A percentile compares a stretch with the other conserved stretches of the same genome.
Evolutionary conservation across 768 basidiomycete species (phyloP).

Genomic region (Phylloporus scabripes): DNA sequence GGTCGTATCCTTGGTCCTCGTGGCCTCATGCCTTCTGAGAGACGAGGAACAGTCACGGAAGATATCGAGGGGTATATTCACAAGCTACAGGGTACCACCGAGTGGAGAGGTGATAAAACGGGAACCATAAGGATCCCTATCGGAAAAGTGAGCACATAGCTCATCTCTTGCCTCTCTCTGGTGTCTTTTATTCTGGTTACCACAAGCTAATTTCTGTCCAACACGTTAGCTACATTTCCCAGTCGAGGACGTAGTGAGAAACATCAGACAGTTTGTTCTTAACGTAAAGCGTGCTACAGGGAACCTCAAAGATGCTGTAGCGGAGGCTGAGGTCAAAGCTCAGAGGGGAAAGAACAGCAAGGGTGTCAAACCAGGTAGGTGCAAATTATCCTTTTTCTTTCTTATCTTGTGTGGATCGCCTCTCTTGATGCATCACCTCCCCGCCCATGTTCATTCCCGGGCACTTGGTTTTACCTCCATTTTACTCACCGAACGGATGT

Average conservation of each 20-base stretch:
- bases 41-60: constrained; percentile 90
- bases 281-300: constrained; percentile 74
- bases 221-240: constrained; percentile 64
- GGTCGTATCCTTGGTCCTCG: constrained; percentile 81
- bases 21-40: constrained; percentile 92
- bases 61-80: constrained; percentile 80
- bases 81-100: constrained; percentile 72
- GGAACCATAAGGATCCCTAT: constrained; percentile 83
- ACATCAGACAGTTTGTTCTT: constrained; percentile 69
- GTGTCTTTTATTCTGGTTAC: not conserved
- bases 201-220: constrained; percentile 1
- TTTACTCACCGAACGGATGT: not conserved
- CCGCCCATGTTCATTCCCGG: not conserved
- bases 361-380: constrained; percentile 42
- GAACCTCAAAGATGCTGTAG: constrained; percentile 47
- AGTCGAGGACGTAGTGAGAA: constrained; percentile 68
- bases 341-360: constrained; percentile 34
- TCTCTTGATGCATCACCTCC: not conserved
- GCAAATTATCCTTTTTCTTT: not conserved
- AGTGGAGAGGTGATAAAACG: constrained; percentile 89
- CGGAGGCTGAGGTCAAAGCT: constrained; percentile 37
- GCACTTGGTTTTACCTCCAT: not conserved
- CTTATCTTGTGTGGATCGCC: not conserved
- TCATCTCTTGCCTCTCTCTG: not conserved
- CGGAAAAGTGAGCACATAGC: constrained; percentile 51